phyloP scores from a whole-genome alignment of 2,329 filamentous ascomycete species.

The Plenodomus lindquistii region DNA sequence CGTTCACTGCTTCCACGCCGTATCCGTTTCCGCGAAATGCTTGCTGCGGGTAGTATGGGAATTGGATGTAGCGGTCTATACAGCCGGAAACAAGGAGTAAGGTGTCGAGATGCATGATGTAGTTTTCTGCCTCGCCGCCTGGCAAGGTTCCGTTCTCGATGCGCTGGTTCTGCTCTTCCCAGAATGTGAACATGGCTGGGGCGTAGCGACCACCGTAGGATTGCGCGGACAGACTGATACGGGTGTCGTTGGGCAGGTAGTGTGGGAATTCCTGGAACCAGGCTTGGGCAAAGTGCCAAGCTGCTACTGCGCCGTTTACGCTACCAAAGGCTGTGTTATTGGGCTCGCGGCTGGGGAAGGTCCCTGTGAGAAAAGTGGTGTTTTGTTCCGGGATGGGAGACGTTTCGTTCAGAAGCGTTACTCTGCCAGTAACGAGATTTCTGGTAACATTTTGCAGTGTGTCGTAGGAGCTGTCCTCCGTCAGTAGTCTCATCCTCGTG shows the following conservation, averaged over 20 bases:
- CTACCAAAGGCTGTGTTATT: conserved; percentile 23
- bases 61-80: conserved; percentile 14
- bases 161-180: conserved; percentile 18
- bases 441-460: conserved; percentile 23
- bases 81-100: conserved; percentile 14
- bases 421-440: conserved; percentile 16
- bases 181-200: conserved; percentile 17
- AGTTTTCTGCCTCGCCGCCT: conserved; percentile 6
- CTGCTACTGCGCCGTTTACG: conserved; percentile 20
- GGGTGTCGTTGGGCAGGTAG: conserved; percentile 20
- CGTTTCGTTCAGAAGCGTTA: conserved; percentile 15
- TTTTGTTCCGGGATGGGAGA: conserved; percentile 19
- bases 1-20: conserved; percentile 13
- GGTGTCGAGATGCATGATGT: conserved; percentile 14
- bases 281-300: conserved; percentile 24
- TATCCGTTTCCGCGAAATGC: conserved; percentile 14
- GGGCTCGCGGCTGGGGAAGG: conserved; percentile 16
- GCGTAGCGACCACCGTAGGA: conserved; percentile 17
- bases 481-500: background rate
- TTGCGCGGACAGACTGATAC: conserved; percentile 23
- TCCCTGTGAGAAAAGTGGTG: conserved; percentile 20
- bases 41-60: conserved; percentile 14
- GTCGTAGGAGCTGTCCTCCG: conserved; percentile 49
- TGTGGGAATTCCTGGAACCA: conserved; percentile 29
- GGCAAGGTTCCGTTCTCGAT: conserved; percentile 13